These are phyloP conservation scores for Penicillium cinerascens DNA, from an alignment of 495 filamentous ascomycete genomes.

Conservation along the genomic window DNA sequence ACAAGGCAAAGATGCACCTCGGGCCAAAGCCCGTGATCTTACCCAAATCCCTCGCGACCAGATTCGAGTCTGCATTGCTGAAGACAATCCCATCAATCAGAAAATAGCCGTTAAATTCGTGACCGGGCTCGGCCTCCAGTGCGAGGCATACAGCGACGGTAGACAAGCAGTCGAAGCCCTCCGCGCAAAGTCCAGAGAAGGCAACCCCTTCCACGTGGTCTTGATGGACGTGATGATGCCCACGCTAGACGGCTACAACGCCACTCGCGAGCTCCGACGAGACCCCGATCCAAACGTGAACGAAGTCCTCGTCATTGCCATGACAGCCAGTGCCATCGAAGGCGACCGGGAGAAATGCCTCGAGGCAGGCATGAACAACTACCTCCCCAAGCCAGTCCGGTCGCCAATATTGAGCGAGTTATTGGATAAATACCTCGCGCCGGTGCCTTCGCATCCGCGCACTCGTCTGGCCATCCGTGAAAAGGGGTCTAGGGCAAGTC, in stretches of 20 bases:
- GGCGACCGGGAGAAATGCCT: slow-evolving; percentile 90
- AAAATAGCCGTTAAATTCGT: slow-evolving; percentile 91
- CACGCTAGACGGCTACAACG: slow-evolving; percentile 88
- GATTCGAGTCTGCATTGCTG: slow-evolving; percentile 81
- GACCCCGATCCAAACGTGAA: slow-evolving; percentile 71
- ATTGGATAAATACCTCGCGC: slow-evolving; percentile 65
- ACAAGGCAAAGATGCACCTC: slow-evolving; percentile 26
- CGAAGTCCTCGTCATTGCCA: slow-evolving; percentile 80
- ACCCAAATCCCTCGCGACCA: slow-evolving; percentile 69
- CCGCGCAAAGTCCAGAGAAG: slow-evolving; percentile 62
- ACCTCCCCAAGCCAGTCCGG: slow-evolving; percentile 86
- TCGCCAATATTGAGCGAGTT: slow-evolving; percentile 69
- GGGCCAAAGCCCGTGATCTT: slow-evolving; percentile 50
- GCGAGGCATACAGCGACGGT: slow-evolving; percentile 82
- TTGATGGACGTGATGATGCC: slow-evolving; percentile 98
- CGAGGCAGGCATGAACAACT: slow-evolving; percentile 93
- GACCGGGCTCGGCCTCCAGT: slow-evolving; percentile 73
- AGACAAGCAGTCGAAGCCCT: slow-evolving; percentile 82
- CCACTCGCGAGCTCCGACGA: slow-evolving; percentile 72
- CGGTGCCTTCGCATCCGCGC: slow-evolving; percentile 44
- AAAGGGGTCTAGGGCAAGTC: slow-evolving; percentile 29
- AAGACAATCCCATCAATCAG: slow-evolving; percentile 90
- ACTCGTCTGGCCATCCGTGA: slow-evolving; percentile 36
- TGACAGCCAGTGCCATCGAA: slow-evolving; percentile 90
- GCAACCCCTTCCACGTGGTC: slow-evolving; percentile 67